Base-by-base conservation (phyloP, 2,329 filamentous ascomycete genomes). In the Plectosphaerella sp. region DNA sequence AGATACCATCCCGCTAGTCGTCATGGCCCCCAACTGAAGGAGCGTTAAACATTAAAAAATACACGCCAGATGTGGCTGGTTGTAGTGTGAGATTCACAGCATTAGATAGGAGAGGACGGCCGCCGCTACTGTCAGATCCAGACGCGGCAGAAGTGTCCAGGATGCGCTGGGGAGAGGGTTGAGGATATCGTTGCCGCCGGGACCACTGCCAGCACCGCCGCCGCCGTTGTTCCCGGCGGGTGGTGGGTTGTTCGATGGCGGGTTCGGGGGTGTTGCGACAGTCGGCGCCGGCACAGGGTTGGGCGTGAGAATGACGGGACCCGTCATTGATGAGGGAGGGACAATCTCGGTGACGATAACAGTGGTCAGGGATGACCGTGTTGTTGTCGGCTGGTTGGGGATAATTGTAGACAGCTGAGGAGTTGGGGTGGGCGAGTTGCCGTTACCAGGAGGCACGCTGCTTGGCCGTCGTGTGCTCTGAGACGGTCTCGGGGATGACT, bases 121-220 rank as follows among this genome's bases (percentile, higher is more conserved):
- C 15, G 18, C 41, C n/a, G 18, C n/a, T 3, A 43, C 10, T 10
- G 18, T 20, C n/a, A 43, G 5, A 22, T 20, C 16, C 12, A 43
- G 41, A 4, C 41, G 41, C 16, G 41, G 41, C 41, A 43, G 28
- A 12, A 33, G 41, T 16, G 16, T 20, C n/a, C n/a, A 43, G n/a
- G n/a, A 12, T 3, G 16, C 41, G 10, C n/a, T 18, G 41, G 41
- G 18, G 4, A 43, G 11, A 2, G 41, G 41, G 16, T 43, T 43
- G n/a, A 43, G 41, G 41, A 43, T 12, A 11, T 43, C 45, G 52
- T 49, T 14, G 37, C 46, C 12, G 35, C 43, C 42, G 45, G 48
- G 42, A 36, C 35, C 36, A 49, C 54, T 47, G 35, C 33, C 33
- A 24, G 55, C 49, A 55, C 58, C n/a, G 51, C 28, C 35, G 47